Evolutionary conservation across 208 protist species (phyloP).

Genomic region (Wallacemonas collosoma): DNA sequence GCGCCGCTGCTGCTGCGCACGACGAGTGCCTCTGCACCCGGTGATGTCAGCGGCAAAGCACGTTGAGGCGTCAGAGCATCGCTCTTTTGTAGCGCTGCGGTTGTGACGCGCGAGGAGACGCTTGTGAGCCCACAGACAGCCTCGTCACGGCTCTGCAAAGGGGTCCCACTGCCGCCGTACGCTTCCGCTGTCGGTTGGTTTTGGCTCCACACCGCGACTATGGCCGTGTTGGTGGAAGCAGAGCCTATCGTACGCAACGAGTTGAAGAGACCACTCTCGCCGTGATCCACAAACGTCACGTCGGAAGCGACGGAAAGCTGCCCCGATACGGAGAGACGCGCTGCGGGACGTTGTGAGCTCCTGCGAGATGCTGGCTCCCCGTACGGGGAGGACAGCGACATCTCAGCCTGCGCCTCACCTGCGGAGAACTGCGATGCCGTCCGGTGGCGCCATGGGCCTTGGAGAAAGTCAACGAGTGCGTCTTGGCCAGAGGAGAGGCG

Average conservation of each 20-base stretch:
- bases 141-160: neutral
- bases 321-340: neutral
- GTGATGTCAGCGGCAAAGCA: neutral
- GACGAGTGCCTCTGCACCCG: neutral
- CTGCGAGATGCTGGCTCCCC: neutral
- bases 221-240: neutral
- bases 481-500: slow-evolving; percentile 5
- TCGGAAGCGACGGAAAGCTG: slow-evolving; percentile 10
- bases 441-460: neutral
- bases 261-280: neutral
- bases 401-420: neutral
- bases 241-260: neutral
- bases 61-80: neutral
- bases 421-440: neutral
- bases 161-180: neutral
- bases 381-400: neutral
- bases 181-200: neutral
- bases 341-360: neutral
- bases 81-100: neutral
- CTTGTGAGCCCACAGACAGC: neutral
- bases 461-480: neutral
- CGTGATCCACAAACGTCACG: slow-evolving; percentile 13
- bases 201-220: neutral
- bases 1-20: neutral
- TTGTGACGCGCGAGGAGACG: neutral